A percentile compares a stretch with the other conserved stretches of the same genome.
These are phyloP conservation scores for Euptelea pleiosperma DNA, from an alignment of 164 flowering plant species.

Conservation along the genomic window DNA sequence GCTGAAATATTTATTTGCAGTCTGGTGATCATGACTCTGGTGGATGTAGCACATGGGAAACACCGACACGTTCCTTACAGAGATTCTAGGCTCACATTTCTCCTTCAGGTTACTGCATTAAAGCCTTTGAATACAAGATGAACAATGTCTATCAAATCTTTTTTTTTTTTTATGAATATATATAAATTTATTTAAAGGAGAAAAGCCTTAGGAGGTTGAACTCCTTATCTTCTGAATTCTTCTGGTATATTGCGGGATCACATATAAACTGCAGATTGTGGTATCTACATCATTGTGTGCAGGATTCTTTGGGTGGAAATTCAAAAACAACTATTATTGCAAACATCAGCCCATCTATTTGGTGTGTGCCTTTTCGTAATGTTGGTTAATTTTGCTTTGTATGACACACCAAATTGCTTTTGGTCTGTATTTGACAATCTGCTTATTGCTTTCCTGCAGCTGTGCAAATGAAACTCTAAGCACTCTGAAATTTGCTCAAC, in stretches of 20 bases:
- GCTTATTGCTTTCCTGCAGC: slow-evolving; percentile 43
- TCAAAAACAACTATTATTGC: slow-evolving; percentile 88
- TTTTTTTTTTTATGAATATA: too few species aligned
- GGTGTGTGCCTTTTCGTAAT: slow-evolving; percentile 33
- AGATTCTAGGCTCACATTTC: slow-evolving; percentile 91
- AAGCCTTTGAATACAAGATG: background rate
- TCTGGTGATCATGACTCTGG: slow-evolving; percentile 82
- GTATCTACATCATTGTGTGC: slow-evolving; percentile 22
- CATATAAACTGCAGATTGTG: background rate
- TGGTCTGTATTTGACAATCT: background rate
- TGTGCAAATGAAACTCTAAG: slow-evolving; percentile 79
- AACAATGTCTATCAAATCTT: too few species aligned
- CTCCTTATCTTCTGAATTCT: background rate
- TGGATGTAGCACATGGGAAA: slow-evolving; percentile 85
- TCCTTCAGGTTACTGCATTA: slow-evolving; percentile 63
- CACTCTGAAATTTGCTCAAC: slow-evolving; percentile 89
- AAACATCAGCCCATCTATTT: slow-evolving; percentile 80
- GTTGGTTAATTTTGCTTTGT: background rate
- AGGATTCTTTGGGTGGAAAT: slow-evolving; percentile 96
- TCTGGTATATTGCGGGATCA: background rate
- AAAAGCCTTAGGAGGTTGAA: too few species aligned
- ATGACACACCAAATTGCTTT: background rate
- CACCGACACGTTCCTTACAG: slow-evolving; percentile 89
- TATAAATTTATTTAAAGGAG: too few species aligned
- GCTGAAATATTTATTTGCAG: slow-evolving; percentile 29